These are phyloP conservation scores for Conticribra weissflogii DNA, from an alignment of 108 stramenopile species.

Conservation along the genomic window DNA sequence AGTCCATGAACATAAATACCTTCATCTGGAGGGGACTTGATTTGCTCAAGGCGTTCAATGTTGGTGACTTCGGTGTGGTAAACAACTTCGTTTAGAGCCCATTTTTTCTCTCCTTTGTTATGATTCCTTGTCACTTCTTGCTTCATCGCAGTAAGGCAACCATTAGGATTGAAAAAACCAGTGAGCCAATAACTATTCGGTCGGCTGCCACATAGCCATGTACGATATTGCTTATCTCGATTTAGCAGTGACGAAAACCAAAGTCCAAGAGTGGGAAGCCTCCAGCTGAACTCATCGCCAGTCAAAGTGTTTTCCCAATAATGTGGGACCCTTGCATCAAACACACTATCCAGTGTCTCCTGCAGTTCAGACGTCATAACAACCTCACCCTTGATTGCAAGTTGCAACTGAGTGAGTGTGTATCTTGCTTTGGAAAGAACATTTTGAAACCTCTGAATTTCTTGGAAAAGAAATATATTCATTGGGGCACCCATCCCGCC, in stretches of 20 bases:
- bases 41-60: conserved; percentile 64
- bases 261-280: conserved; percentile 76
- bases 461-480: conserved; percentile 92
- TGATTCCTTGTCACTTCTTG: conserved; percentile 89
- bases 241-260: conserved; percentile 86
- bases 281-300: conserved; percentile 92
- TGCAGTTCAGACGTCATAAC: conserved; percentile 88
- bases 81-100: conserved; percentile 91
- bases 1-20: conserved; percentile 91
- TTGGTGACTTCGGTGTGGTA: conserved; percentile 86
- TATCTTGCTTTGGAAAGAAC: conserved; percentile 84
- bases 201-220: conserved; percentile 76
- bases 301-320: conserved; percentile 88
- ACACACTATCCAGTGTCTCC: conserved; percentile 77
- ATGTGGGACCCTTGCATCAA: conserved; percentile 78
- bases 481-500: conserved; percentile 84
- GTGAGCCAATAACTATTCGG: conserved; percentile 87
- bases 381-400: conserved; percentile 91
- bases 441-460: conserved; percentile 82
- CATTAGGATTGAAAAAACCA: conserved; percentile 91
- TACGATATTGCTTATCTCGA: conserved; percentile 82
- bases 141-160: conserved; percentile 90
- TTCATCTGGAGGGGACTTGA: conserved; percentile 71
- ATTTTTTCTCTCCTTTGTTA: conserved; percentile 79
- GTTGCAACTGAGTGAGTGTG: conserved; percentile 76